These are phyloP conservation scores for Arachnopeziza araneosa DNA, from an alignment of 2,329 filamentous ascomycete genomes.

Conservation along the genomic window DNA sequence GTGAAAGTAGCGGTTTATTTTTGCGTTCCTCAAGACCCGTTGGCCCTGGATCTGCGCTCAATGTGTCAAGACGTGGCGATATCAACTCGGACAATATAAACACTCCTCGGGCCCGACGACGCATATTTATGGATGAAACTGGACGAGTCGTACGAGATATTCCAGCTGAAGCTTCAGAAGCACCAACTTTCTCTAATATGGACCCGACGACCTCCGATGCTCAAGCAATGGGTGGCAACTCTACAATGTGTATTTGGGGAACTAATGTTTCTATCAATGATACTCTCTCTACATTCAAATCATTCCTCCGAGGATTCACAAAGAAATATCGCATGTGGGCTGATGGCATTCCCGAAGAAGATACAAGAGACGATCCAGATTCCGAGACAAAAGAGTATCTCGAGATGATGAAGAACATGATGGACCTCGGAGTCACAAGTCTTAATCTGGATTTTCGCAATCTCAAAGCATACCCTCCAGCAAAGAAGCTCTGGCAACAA, in stretches of 20 bases:
- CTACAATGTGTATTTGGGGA: constrained; percentile 87
- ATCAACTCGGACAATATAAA: constrained; percentile 73
- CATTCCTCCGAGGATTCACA: constrained; percentile 87
- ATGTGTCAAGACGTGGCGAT: constrained; percentile 70
- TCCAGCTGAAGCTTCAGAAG: constrained; percentile 48
- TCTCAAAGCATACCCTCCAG: constrained; percentile 86
- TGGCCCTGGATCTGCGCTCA: constrained; percentile 41
- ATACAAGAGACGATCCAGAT: constrained; percentile 63
- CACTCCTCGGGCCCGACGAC: constrained; percentile 46
- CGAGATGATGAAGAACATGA: constrained; percentile 83
- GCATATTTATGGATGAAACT: constrained; percentile 50
- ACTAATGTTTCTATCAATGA: constrained; percentile 94
- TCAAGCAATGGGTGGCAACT: constrained; percentile 75
- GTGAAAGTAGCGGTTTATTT: constrained; percentile 83
- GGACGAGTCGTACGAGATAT: constrained; percentile 54
- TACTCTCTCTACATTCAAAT: constrained; percentile 80
- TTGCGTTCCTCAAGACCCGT: constrained; percentile 58
- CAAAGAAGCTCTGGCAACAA: constrained; percentile 92
- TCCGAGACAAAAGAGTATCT: constrained; percentile 78
- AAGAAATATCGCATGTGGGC: constrained; percentile 90
- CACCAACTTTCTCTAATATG: constrained; percentile 54
- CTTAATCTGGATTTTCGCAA: constrained; percentile 87
- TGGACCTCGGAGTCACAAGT: constrained; percentile 74
- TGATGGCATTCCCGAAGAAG: constrained; percentile 74
- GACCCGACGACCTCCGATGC: constrained; percentile 90